Evolutionary conservation across 257 asterid species (phyloP).

Genomic region (Solanum pinnatisectum): DNA sequence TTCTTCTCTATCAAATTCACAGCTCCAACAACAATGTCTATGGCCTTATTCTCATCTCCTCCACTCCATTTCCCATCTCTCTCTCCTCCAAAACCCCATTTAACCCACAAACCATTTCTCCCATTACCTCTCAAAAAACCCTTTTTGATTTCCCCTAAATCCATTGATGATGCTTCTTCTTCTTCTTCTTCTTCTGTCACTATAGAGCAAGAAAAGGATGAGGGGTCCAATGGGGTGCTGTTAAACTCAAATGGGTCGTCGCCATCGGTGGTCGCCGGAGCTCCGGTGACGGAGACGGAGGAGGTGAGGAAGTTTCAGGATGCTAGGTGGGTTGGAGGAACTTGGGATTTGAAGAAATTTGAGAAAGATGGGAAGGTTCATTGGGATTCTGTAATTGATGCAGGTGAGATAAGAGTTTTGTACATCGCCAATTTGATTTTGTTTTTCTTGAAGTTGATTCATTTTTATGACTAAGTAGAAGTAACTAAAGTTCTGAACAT

Average conservation of each 20-base stretch:
- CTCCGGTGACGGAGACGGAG: conserved; percentile 18
- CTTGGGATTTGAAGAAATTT: conserved; percentile 83
- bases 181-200: conserved; percentile 34
- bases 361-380: conserved; percentile 51
- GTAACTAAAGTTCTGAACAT: background rate
- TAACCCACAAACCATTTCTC: conserved; percentile 12
- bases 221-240: conserved; percentile 9
- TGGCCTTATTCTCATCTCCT: conserved; percentile 47
- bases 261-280: conserved; percentile 13
- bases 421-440: background rate
- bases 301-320: conserved; percentile 27
- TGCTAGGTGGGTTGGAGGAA: conserved; percentile 72
- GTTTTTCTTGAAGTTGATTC: background rate
- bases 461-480: background rate
- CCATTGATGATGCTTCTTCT: conserved; percentile 30
- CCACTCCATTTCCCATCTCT: conserved; percentile 39
- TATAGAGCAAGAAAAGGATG: conserved; percentile 9
- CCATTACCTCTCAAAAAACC: conserved; percentile 18
- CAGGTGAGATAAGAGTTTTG: conserved; percentile 36
- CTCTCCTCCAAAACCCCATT: conserved; percentile 22
- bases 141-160: conserved; percentile 9
- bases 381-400: conserved; percentile 96
- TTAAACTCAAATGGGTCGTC: conserved; percentile 51
- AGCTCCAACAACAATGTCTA: conserved; percentile 5
- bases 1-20: background rate